Conservation (phyloP, 345 rosid species). For the Lumnitzera racemosa region DNA sequence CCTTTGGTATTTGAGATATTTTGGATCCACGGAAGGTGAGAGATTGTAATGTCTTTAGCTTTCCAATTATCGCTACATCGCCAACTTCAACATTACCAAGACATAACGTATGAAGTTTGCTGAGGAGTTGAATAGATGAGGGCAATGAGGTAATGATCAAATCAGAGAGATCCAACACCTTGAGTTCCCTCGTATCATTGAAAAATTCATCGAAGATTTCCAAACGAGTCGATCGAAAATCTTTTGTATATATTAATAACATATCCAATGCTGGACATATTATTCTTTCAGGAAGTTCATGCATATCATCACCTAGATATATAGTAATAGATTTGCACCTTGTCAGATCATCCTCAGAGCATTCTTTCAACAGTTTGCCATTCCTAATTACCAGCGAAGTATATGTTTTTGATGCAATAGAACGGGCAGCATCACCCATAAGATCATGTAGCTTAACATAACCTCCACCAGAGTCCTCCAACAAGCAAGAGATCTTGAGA, state of each 20-base stretch:
- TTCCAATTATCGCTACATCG: conserved; percentile 6
- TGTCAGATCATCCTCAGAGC: not conserved
- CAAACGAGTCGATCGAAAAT: not conserved
- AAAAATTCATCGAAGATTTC: conserved; percentile 9
- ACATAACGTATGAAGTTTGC: conserved; percentile 13
- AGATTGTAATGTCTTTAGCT: conserved; percentile 10
- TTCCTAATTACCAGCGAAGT: too few species aligned
- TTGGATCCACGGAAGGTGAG: conserved; percentile 10
- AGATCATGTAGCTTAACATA: too few species aligned
- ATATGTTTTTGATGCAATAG: too few species aligned
- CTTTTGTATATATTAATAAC: rapidly evolving
- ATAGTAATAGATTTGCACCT: conserved; percentile 2
- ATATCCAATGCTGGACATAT: conserved; percentile 11
- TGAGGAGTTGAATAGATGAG: conserved; percentile 1
- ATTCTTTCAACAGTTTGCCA: not conserved
- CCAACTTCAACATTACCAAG: conserved; percentile 3
- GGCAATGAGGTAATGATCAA: not conserved
- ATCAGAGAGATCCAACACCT: conserved; percentile 8
- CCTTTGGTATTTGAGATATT: conserved; percentile 13
- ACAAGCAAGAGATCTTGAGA: conserved; percentile 19
- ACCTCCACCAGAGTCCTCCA: not conserved
- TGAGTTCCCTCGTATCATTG: conserved; percentile 10
- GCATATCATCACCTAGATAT: not conserved
- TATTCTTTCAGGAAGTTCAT: not conserved
- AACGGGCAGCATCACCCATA: too few species aligned